A percentile compares a stretch with the other conserved stretches of the same genome.
Evolutionary conservation across 257 asterid genomes (phyloP).

Genomic region (Lantana camara): DNA sequence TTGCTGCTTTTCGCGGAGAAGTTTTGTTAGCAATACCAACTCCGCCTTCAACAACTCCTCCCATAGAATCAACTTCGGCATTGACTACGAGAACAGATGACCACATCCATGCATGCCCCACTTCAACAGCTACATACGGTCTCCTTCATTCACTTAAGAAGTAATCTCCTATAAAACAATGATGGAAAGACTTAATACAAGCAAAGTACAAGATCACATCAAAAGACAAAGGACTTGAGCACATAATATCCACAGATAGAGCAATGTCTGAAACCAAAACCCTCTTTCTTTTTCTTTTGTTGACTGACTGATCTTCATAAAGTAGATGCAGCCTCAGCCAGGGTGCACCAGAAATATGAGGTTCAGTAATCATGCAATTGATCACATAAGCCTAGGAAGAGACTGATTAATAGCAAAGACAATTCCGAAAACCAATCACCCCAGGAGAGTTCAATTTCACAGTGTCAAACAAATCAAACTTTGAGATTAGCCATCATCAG

Average conservation of each 20-base stretch:
- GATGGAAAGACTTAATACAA: constrained; percentile 13
- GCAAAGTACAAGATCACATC: constrained; percentile 4
- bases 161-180: constrained; percentile 21
- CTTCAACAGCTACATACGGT: constrained; percentile 37
- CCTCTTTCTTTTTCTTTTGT: background rate
- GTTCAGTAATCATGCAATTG: constrained; percentile 1
- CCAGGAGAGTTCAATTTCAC: background rate
- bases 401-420: constrained; percentile 6
- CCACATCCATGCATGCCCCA: constrained; percentile 76
- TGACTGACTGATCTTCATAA: background rate
- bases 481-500: constrained; percentile 9
- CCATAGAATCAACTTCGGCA: constrained; percentile 95
- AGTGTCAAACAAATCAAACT: constrained; percentile 3
- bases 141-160: constrained; percentile 31
- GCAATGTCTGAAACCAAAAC: background rate
- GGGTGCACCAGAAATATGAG: background rate
- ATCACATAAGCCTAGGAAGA: constrained; percentile 5
- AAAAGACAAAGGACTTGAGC: constrained; percentile 10
- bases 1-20: constrained; percentile 63
- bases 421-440: constrained; percentile 10
- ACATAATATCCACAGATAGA: background rate
- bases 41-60: constrained; percentile 85
- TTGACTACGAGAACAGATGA: constrained; percentile 69
- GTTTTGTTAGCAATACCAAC: constrained; percentile 64
- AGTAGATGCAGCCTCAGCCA: constrained; percentile 16